Percentiles rank a stretch among this genome's conserved stretches.
These are phyloP conservation scores for Lecanosticta acicola DNA, from an alignment of 2,329 filamentous ascomycete species.

Conservation along the genomic window DNA sequence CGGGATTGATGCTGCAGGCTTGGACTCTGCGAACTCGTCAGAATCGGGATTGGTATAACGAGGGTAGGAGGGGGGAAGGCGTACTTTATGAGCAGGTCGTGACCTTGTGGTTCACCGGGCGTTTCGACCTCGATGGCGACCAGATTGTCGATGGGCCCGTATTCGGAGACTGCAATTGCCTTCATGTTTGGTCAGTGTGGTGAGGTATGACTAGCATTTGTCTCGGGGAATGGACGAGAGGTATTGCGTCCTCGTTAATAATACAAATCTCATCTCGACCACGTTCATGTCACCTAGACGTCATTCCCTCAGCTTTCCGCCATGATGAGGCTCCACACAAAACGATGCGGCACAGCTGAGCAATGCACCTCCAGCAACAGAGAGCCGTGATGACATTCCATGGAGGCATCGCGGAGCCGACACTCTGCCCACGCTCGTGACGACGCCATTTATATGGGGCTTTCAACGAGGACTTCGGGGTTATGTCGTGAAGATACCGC, in stretches of 20 bases:
- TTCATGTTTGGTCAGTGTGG: constrained; percentile 23
- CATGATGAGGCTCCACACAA: not conserved
- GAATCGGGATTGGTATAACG: not conserved
- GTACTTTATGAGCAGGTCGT: constrained; percentile 35
- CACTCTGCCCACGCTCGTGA: no score
- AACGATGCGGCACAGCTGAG: not conserved
- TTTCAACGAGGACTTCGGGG: no score
- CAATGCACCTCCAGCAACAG: not conserved
- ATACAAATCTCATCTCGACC: no score
- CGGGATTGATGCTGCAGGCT: constrained; percentile 37
- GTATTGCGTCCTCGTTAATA: no score
- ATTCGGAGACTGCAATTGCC: constrained; percentile 30
- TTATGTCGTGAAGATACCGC: no score
- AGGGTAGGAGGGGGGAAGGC: constrained; percentile 1
- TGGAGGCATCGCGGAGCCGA: no score
- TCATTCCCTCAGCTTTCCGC: not conserved
- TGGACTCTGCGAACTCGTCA: constrained; percentile 27
- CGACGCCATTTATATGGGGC: no score
- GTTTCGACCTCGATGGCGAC: constrained; percentile 29
- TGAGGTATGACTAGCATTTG: no score
- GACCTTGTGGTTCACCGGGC: constrained; percentile 28
- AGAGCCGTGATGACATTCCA: no score
- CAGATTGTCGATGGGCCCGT: constrained; percentile 29
- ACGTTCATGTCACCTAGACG: not conserved
- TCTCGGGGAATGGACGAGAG: no score